Evolutionary conservation across 306 rosid species (phyloP).

Genomic region (Neltuma alba): DNA sequence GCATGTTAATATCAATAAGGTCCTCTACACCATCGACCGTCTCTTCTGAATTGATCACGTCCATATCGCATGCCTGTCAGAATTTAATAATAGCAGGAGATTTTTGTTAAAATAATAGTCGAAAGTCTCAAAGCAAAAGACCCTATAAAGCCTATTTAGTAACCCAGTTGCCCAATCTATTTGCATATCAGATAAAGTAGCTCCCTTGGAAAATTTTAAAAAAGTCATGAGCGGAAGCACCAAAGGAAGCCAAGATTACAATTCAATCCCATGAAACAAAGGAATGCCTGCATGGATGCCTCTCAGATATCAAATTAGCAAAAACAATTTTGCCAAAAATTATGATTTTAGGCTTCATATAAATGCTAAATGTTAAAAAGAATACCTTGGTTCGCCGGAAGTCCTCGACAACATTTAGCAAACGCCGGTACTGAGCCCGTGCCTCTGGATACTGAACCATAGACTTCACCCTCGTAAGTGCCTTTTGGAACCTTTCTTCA

Average conservation of each 20-base stretch:
- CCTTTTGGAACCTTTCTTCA: slow-evolving; percentile 79
- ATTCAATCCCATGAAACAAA: background rate
- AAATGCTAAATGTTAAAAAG: background rate
- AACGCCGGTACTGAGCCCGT: slow-evolving; percentile 86
- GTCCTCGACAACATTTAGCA: slow-evolving; percentile 77
- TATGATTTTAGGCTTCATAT: background rate
- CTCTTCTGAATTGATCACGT: slow-evolving; percentile 56
- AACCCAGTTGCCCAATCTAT: background rate
- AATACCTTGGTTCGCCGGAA: slow-evolving; percentile 75
- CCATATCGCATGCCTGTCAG: slow-evolving; percentile 49
- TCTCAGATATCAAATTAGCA: background rate
- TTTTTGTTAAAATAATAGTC: background rate
- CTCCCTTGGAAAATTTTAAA: background rate
- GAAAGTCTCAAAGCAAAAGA: background rate
- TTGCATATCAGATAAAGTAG: background rate
- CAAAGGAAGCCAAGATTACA: background rate
- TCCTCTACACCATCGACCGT: slow-evolving; percentile 61
- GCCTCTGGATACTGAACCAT: slow-evolving; percentile 97
- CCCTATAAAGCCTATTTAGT: background rate
- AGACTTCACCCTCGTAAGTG: slow-evolving; percentile 89
- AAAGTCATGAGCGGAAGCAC: background rate
- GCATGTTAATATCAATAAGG: slow-evolving; percentile 66
- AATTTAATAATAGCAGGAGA: background rate
- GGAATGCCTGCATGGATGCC: background rate
- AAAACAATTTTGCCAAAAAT: slow-evolving; percentile 19